phyloP scores from a whole-genome alignment of 192 early-diverging fungal species.

The Backusella australiensis region DNA sequence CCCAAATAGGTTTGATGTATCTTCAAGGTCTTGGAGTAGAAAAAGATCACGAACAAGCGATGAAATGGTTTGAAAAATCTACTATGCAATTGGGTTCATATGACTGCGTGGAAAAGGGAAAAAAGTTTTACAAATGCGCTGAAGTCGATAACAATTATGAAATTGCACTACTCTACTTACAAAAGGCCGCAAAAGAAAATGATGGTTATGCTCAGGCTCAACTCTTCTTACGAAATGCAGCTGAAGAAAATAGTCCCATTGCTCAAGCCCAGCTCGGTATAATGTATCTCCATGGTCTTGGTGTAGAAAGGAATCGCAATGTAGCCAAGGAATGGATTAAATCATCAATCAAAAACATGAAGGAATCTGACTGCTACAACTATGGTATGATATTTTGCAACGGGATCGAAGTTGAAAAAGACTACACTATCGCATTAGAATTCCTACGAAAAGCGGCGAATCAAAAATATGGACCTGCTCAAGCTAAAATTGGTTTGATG shows the following conservation, averaged over 20 bases:
- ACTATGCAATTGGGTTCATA: too few relatives aligned
- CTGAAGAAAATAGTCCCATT: too few relatives aligned
- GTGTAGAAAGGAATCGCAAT: not conserved
- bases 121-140: too few relatives aligned
- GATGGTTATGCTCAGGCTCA: too few relatives aligned
- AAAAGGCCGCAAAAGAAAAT: too few relatives aligned
- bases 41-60: too few relatives aligned
- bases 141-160: too few relatives aligned
- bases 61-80: not conserved
- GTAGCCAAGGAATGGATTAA: not conserved
- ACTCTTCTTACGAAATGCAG: too few relatives aligned
- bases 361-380: not conserved
- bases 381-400: not conserved
- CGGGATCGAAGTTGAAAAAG: not conserved
- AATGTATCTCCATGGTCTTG: not conserved
- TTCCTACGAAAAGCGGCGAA: not conserved
- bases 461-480: not conserved
- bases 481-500: not conserved
- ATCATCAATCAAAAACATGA: not conserved
- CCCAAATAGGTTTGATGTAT: not conserved
- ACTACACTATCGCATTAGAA: not conserved
- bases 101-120: too few relatives aligned
- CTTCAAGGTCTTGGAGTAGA: too few relatives aligned
- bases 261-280: too few relatives aligned
- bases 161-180: too few relatives aligned